phyloP scores from a whole-genome alignment of 2,329 filamentous ascomycete genomes.

The Diaporthe citriasiana region DNA sequence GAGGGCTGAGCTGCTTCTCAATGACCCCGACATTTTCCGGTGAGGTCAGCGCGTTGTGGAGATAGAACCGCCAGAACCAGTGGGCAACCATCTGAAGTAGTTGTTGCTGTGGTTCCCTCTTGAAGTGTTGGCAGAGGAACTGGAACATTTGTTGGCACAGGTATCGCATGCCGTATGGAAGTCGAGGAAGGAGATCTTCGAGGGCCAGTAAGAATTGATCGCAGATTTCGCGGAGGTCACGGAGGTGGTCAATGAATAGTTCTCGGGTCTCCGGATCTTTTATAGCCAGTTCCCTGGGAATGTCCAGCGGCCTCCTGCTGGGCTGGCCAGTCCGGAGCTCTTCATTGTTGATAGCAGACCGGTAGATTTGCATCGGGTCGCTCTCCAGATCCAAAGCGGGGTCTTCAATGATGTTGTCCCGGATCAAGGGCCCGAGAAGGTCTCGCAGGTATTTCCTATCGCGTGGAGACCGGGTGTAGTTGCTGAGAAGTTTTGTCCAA shows the following conservation, averaged over 20 bases:
- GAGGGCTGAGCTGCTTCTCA: conserved; percentile 87
- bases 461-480: conserved; percentile 90
- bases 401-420: conserved; percentile 94
- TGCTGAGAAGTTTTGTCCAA: conserved; percentile 88
- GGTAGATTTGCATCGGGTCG: conserved; percentile 97
- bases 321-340: conserved; percentile 91
- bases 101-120: conserved; percentile 81
- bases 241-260: conserved; percentile 93
- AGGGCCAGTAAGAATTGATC: conserved; percentile 88
- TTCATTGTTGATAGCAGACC: conserved; percentile 95
- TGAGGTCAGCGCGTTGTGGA: conserved; percentile 88
- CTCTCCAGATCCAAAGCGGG: conserved; percentile 93
- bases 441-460: conserved; percentile 94
- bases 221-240: conserved; percentile 93
- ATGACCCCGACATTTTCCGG: conserved; percentile 95
- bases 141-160: conserved; percentile 90
- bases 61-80: conserved; percentile 95
- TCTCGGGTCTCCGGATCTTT: conserved; percentile 92
- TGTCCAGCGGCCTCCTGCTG: conserved; percentile 84
- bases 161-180: conserved; percentile 94
- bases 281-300: conserved; percentile 94
- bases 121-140: conserved; percentile 81
- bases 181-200: conserved; percentile 86
- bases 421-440: conserved; percentile 85
- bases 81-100: conserved; percentile 87